Percentiles rank a stretch among this genome's conserved stretches.
These are phyloP conservation scores for Rhodotorula paludigena DNA, from an alignment of 768 basidiomycete genomes.

Conservation along the genomic window DNA sequence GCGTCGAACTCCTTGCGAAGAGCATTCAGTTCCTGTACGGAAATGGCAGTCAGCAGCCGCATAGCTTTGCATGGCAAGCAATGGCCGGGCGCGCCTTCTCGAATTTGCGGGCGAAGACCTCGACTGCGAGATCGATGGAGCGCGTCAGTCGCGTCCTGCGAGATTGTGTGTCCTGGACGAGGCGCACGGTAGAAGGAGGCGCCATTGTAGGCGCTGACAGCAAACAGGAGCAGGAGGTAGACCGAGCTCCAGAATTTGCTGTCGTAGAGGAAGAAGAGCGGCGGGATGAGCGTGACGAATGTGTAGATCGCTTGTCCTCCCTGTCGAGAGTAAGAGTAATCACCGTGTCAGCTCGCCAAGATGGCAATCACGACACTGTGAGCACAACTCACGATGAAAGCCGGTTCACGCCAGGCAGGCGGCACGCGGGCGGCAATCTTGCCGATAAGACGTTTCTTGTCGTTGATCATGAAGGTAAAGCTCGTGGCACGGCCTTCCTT, in stretches of 20 bases:
- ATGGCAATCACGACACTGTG: too few relatives aligned
- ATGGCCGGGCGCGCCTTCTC: conserved; percentile 15
- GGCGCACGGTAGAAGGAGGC: conserved; percentile 45
- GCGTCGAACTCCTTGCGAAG: conserved; percentile 39
- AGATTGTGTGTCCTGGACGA: too few relatives aligned
- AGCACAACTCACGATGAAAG: conserved; percentile 28
- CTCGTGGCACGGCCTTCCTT: conserved; percentile 88
- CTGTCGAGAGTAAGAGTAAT: too few relatives aligned
- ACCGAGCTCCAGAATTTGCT: conserved; percentile 68
- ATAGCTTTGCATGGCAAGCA: background rate
- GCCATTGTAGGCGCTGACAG: conserved; percentile 90
- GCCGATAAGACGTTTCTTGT: conserved; percentile 39
- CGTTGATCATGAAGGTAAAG: conserved; percentile 58
- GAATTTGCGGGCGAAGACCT: conserved; percentile 32
- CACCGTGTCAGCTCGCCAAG: background rate
- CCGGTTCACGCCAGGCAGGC: conserved; percentile 19
- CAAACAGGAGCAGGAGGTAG: conserved; percentile 74
- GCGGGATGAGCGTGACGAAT: conserved; percentile 76
- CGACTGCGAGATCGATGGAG: background rate
- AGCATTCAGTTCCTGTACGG: conserved; percentile 28
- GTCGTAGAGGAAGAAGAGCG: conserved; percentile 75
- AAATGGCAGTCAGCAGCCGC: background rate
- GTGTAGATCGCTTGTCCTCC: conserved; percentile 61
- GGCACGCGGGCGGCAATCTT: conserved; percentile 30
- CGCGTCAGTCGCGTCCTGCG: background rate